These are phyloP conservation scores for Cystobasidium tubakii DNA, from an alignment of 768 basidiomycete species.

Conservation along the genomic window DNA sequence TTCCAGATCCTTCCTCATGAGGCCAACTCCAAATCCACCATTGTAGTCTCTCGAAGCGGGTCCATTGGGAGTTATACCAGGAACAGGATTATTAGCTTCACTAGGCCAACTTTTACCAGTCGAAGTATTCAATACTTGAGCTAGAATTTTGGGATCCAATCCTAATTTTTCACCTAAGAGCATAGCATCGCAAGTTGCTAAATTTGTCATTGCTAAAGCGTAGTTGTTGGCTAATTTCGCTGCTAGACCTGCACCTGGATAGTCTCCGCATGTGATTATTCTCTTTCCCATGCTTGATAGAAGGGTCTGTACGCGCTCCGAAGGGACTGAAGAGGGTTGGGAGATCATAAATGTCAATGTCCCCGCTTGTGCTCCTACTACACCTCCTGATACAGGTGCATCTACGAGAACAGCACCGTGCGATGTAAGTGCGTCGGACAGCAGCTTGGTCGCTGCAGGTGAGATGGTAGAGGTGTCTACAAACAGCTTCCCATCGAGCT, in stretches of 20 bases:
- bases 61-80: conserved; percentile 64
- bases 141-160: conserved; percentile 66
- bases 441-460: conserved; percentile 23
- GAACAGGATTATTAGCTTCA: conserved; percentile 74
- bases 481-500: conserved; percentile 21
- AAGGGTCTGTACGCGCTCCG: conserved; percentile 55
- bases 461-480: conserved; percentile 24
- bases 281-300: conserved; percentile 71
- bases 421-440: conserved; percentile 1
- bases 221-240: conserved; percentile 87
- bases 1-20: conserved; percentile 65
- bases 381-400: conserved; percentile 88
- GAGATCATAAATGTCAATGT: conserved; percentile 84
- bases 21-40: conserved; percentile 56
- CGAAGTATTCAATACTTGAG: conserved; percentile 68
- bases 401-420: conserved; percentile 72
- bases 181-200: conserved; percentile 64
- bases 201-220: conserved; percentile 29
- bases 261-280: conserved; percentile 71
- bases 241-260: conserved; percentile 47
- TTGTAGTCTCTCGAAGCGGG: conserved; percentile 78
- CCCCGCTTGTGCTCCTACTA: conserved; percentile 77
- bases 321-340: conserved; percentile 56
- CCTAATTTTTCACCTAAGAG: conserved; percentile 75
- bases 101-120: conserved; percentile 45